These are phyloP conservation scores for Achaetomiella virescens DNA, from an alignment of 495 filamentous ascomycete genomes.

Conservation along the genomic window DNA sequence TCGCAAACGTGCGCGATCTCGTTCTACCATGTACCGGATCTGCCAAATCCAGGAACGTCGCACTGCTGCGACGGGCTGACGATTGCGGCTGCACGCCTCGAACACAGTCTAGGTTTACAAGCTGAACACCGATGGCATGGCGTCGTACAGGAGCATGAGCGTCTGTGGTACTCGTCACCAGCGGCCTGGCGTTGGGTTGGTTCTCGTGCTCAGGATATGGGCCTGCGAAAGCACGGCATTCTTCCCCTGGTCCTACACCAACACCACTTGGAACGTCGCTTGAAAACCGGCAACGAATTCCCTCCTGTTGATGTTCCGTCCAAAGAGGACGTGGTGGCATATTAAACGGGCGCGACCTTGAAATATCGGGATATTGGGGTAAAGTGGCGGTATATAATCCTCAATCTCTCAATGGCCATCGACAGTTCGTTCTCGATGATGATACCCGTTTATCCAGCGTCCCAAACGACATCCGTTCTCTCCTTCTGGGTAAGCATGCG, in stretches of 20 bases:
- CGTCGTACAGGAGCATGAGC: no score
- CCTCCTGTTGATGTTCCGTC: not conserved
- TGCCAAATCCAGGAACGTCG: no score
- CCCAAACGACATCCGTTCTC: not conserved
- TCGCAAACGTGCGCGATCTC: not conserved
- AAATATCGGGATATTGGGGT: constrained; percentile 21
- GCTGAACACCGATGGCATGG: no score
- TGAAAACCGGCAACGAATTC: not conserved
- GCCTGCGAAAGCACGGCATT: not conserved
- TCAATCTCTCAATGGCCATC: not conserved
- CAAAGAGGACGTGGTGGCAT: constrained; percentile 9
- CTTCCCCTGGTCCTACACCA: not conserved
- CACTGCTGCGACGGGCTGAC: no score
- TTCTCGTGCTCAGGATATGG: not conserved
- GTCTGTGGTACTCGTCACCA: not conserved
- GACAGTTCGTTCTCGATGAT: not conserved
- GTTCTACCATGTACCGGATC: no score
- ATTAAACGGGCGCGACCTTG: constrained; percentile 16
- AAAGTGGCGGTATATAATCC: constrained; percentile 10
- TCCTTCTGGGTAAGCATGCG: not conserved
- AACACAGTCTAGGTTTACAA: no score
- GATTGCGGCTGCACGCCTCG: no score
- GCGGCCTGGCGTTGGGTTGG: not conserved
- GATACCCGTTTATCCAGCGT: not conserved
- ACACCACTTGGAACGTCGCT: constrained; percentile 2